A percentile compares a stretch with the other conserved stretches of the same genome.
These are phyloP conservation scores for Ceratobasidium sp. DNA, from an alignment of 1,284 basidiomycete genomes.

Conservation along the genomic window DNA sequence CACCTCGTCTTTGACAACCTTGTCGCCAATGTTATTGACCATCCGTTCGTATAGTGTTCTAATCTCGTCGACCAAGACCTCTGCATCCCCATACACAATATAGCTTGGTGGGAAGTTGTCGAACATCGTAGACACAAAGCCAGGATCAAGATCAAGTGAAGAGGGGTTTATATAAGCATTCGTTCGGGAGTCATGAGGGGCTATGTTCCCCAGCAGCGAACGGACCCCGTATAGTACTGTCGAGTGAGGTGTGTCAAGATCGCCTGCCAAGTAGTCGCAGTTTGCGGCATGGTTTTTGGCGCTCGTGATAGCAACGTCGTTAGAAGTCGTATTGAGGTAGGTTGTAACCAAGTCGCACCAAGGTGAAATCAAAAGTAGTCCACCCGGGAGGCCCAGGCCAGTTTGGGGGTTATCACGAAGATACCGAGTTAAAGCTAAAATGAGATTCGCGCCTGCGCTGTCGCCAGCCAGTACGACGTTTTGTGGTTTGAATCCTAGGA, in stretches of 20 bases:
- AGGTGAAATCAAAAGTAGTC: slow-evolving; percentile 69
- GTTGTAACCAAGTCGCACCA: slow-evolving; percentile 67
- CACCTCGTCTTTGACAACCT: slow-evolving; percentile 60
- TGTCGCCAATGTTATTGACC: slow-evolving; percentile 61
- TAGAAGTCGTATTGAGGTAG: slow-evolving; percentile 54
- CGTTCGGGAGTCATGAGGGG: slow-evolving; percentile 56
- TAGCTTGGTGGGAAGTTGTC: slow-evolving; percentile 69
- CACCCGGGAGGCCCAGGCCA: slow-evolving; percentile 63
- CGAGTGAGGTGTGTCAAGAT: slow-evolving; percentile 30
- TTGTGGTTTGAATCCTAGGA: slow-evolving; percentile 62
- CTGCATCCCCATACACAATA: slow-evolving; percentile 67
- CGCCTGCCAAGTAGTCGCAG: slow-evolving; percentile 57
- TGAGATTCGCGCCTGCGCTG: slow-evolving; percentile 78
- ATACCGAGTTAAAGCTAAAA: slow-evolving; percentile 69
- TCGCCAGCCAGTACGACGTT: slow-evolving; percentile 77
- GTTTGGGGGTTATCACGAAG: slow-evolving; percentile 57
- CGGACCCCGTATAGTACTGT: slow-evolving; percentile 28
- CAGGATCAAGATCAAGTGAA: slow-evolving; percentile 58
- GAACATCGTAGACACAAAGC: slow-evolving; percentile 59
- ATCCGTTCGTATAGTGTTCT: slow-evolving; percentile 61
- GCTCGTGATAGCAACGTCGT: slow-evolving; percentile 56
- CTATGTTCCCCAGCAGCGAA: slow-evolving; percentile 54
- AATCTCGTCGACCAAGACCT: slow-evolving; percentile 67
- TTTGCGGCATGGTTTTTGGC: slow-evolving; percentile 52
- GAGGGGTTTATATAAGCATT: slow-evolving; percentile 72